Evolutionary conservation across 345 rosid genomes (phyloP).

Genomic region (Brassica incana): DNA sequence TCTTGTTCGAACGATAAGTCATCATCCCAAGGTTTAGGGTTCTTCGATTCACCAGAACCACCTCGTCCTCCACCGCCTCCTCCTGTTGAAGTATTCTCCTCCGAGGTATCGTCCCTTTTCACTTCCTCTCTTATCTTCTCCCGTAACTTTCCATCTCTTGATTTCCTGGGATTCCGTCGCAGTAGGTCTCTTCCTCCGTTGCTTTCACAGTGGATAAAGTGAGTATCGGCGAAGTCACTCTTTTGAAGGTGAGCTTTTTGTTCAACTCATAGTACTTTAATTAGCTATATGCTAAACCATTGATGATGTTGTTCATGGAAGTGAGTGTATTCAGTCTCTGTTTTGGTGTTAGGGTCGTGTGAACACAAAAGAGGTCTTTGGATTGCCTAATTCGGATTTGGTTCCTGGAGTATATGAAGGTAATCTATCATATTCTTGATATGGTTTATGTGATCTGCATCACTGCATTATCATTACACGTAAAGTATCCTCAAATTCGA

Average conservation of each 20-base stretch:
- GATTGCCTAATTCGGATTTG: conserved; percentile 82
- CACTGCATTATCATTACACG: too few species aligned
- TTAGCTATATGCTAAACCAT: neutral
- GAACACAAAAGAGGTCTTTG: conserved; percentile 79
- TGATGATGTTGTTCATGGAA: neutral
- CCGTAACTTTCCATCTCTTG: neutral
- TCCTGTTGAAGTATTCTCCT: conserved; percentile 63
- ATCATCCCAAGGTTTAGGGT: conserved; percentile 43
- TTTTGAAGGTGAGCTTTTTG: conserved; percentile 58
- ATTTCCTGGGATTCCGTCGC: neutral
- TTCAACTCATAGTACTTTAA: neutral
- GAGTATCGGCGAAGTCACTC: conserved; percentile 53
- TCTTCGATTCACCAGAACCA: conserved; percentile 54
- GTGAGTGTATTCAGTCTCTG: conserved; percentile 1
- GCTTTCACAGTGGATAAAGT: conserved; percentile 53
- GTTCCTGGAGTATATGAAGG: conserved; percentile 98
- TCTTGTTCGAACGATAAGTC: conserved; percentile 38
- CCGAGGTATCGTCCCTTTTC: conserved; percentile 47
- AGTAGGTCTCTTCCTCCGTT: conserved; percentile 55
- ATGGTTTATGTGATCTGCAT: neutral
- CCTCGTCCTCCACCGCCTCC: conserved; percentile 70
- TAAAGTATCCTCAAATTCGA: neutral
- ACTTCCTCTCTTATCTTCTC: neutral
- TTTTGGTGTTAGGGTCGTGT: conserved; percentile 63
- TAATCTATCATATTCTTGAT: conserved; percentile 1